Conservation (phyloP, 2,329 filamentous ascomycete species). For the Colletotrichum viniferum region DNA sequence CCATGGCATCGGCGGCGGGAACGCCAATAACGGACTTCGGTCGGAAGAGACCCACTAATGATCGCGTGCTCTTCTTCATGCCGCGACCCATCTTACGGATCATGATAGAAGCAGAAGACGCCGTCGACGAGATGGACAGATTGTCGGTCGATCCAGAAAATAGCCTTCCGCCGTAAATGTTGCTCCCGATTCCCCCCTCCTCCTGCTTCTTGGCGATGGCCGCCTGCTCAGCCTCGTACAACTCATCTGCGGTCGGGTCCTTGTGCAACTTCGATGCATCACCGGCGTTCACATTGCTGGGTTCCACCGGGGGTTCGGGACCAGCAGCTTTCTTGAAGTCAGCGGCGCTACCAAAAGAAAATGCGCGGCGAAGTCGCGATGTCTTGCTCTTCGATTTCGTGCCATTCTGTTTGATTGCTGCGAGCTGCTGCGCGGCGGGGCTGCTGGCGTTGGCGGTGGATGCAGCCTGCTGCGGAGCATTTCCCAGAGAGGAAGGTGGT, state of each 20-base stretch:
- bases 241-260: slow-evolving; percentile 64
- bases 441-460: slow-evolving; percentile 53
- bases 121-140: slow-evolving; percentile 86
- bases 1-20: slow-evolving; percentile 70
- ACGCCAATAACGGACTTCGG: slow-evolving; percentile 90
- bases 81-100: slow-evolving; percentile 98
- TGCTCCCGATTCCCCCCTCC: slow-evolving; percentile 87
- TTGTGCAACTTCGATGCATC: slow-evolving; percentile 65
- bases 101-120: slow-evolving; percentile 90
- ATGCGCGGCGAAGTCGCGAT: slow-evolving; percentile 83
- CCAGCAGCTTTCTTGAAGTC: slow-evolving; percentile 80
- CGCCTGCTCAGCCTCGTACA: slow-evolving; percentile 85
- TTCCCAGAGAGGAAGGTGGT: slow-evolving; percentile 37
- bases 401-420: slow-evolving; percentile 85
- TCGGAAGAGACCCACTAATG: slow-evolving; percentile 90
- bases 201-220: slow-evolving; percentile 93
- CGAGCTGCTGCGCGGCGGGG: slow-evolving; percentile 82
- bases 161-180: slow-evolving; percentile 87
- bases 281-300: slow-evolving; percentile 23
- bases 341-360: slow-evolving; percentile 95
- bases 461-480: slow-evolving; percentile 34
- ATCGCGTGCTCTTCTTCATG: slow-evolving; percentile 93
- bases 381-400: slow-evolving; percentile 82
- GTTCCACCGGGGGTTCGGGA: slow-evolving; percentile 28
- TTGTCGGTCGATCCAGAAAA: slow-evolving; percentile 96